Conservation (phyloP, 805 yeast genomes). For the Kluyveromyces starmeri region DNA sequence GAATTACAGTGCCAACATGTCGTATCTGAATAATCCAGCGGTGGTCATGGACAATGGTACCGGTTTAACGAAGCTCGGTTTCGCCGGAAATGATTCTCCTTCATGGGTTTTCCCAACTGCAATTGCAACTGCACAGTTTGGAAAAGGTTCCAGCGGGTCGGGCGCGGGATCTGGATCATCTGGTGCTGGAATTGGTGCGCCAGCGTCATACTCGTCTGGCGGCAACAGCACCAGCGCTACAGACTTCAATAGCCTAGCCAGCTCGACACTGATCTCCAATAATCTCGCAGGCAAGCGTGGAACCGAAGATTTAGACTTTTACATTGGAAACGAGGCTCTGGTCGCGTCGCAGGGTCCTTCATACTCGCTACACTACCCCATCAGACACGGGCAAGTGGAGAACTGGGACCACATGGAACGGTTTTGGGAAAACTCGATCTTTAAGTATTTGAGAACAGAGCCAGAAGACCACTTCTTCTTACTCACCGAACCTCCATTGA, state of each 20-base stretch:
- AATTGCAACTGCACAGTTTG: constrained; percentile 56
- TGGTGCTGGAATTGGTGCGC: constrained; percentile 9
- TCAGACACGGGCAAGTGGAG: constrained; percentile 95
- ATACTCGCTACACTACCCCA: constrained; percentile 83
- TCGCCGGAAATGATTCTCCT: constrained; percentile 97
- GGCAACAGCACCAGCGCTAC: constrained; percentile 32
- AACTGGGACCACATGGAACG: constrained; percentile 99
- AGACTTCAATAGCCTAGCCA: constrained; percentile 22
- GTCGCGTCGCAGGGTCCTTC: constrained; percentile 86
- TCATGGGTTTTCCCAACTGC: constrained; percentile 97
- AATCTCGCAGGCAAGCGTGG: constrained; percentile 66
- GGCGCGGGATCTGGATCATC: constrained; percentile 31
- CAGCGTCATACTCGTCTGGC: constrained; percentile 18
- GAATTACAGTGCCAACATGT: too few relatives aligned
- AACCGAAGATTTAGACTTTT: constrained; percentile 88
- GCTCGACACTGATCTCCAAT: constrained; percentile 24
- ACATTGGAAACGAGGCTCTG: constrained; percentile 92
- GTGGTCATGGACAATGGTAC: constrained; percentile 99
- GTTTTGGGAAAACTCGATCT: constrained; percentile 95
- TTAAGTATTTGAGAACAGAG: constrained; percentile 92
- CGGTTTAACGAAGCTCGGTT: constrained; percentile 93
- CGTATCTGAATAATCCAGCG: constrained; percentile 73
- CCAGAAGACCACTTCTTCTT: constrained; percentile 97
- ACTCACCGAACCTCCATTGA: constrained; percentile 94
- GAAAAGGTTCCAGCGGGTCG: constrained; percentile 31